Percentiles rank a stretch among this genome's conserved stretches.
Conservation (phyloP, 805 yeast genomes). For the Wickerhamiella kurtzmanii region DNA sequence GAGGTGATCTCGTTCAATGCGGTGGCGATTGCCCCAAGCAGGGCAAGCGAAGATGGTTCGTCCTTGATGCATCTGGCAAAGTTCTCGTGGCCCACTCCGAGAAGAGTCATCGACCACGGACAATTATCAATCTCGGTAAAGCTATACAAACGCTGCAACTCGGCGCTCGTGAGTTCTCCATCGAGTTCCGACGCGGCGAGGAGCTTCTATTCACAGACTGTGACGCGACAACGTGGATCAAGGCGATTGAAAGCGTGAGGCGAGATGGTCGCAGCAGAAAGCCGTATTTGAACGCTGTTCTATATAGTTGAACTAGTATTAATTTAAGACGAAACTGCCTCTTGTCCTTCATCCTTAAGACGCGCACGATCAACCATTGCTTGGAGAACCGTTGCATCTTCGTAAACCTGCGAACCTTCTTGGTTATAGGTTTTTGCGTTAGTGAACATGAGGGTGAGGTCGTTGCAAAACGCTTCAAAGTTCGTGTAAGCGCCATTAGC, state of each 20-base stretch:
- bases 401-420: slow-evolving; percentile 50
- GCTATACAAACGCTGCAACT: slow-evolving; percentile 39
- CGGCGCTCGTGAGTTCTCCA: slow-evolving; percentile 17
- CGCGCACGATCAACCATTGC: slow-evolving; percentile 6
- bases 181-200: slow-evolving; percentile 54
- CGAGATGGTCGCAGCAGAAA: slow-evolving; percentile 10
- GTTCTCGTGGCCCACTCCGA: slow-evolving; percentile 68
- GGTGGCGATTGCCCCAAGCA: slow-evolving; percentile 66
- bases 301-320: slow-evolving; percentile 6
- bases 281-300: slow-evolving; percentile 18
- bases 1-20: slow-evolving; percentile 72
- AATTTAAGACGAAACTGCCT: not conserved
- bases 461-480: slow-evolving; percentile 37
- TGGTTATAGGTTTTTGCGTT: slow-evolving; percentile 61
- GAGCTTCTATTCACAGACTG: slow-evolving; percentile 49
- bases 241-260: slow-evolving; percentile 5
- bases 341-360: no score
- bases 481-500: slow-evolving; percentile 26
- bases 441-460: slow-evolving; percentile 41
- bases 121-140: slow-evolving; percentile 61
- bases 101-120: slow-evolving; percentile 50
- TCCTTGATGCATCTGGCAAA: slow-evolving; percentile 43
- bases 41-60: slow-evolving; percentile 64
- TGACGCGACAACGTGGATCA: slow-evolving; percentile 50
- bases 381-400: slow-evolving; percentile 35